phyloP scores from a whole-genome alignment of 768 basidiomycete genomes.

The Austroboletus festivus region DNA sequence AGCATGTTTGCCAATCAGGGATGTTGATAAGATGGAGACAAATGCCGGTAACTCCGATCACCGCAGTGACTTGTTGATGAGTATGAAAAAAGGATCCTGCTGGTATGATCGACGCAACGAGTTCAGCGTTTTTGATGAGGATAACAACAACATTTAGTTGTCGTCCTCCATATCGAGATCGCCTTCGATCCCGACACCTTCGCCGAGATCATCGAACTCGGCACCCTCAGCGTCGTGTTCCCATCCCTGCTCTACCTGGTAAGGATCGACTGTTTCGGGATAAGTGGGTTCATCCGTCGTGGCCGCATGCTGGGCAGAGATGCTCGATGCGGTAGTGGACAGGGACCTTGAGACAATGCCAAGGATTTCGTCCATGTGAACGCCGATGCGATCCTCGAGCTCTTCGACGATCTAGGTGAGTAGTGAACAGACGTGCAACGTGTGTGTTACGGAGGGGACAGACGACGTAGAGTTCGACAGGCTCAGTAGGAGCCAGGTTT shows the following conservation, averaged over 20 bases:
- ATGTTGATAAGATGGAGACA: background rate
- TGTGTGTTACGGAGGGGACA: slow-evolving; percentile 28
- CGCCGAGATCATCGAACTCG: slow-evolving; percentile 63
- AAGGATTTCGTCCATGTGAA: slow-evolving; percentile 66
- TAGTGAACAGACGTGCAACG: background rate
- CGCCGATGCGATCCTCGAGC: slow-evolving; percentile 75
- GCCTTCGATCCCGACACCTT: slow-evolving; percentile 65
- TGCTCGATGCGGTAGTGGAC: slow-evolving; percentile 5
- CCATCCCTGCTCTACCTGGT: slow-evolving; percentile 29
- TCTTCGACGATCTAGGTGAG: slow-evolving; percentile 83
- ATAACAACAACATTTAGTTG: slow-evolving; percentile 30
- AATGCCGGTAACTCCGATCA: background rate
- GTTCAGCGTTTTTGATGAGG: background rate
- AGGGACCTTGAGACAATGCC: slow-evolving; percentile 48
- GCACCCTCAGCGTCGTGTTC: slow-evolving; percentile 45
- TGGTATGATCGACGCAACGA: background rate
- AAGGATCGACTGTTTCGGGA: slow-evolving; percentile 8
- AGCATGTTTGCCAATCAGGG: background rate
- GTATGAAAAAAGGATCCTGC: background rate
- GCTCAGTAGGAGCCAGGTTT: slow-evolving; percentile 80
- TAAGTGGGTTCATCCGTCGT: background rate
- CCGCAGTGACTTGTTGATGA: background rate
- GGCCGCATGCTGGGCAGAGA: background rate
- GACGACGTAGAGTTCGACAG: slow-evolving; percentile 88
- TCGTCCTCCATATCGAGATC: slow-evolving; percentile 66